These are phyloP conservation scores for Russula sp. DNA, from an alignment of 768 basidiomycete genomes.

Conservation along the genomic window DNA sequence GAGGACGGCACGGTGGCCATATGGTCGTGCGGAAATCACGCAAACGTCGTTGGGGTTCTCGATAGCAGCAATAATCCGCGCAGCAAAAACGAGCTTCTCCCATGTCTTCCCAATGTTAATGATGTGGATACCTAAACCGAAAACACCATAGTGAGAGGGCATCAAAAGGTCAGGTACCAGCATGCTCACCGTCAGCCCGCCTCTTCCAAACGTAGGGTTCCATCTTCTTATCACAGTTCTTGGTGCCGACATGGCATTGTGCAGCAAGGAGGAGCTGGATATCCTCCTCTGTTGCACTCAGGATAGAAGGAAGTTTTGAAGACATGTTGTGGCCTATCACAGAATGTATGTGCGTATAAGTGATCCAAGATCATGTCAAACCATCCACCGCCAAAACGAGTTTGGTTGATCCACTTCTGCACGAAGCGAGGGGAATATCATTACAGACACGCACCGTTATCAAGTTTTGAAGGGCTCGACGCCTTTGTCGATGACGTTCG, in stretches of 20 bases:
- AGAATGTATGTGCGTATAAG: conserved; percentile 38
- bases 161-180: neutral
- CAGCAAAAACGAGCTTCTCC: conserved; percentile 98
- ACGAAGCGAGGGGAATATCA: conserved; percentile 22
- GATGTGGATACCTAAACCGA: conserved; percentile 79
- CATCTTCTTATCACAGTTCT: conserved; percentile 99
- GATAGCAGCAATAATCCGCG: conserved; percentile 94
- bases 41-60: conserved; percentile 98
- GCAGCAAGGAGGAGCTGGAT: conserved; percentile 93
- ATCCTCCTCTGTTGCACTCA: conserved; percentile 96
- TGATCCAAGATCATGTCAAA: conserved; percentile 36
- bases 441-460: conserved; percentile 42
- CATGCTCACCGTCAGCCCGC: conserved; percentile 83
- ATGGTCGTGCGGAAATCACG: conserved; percentile 97
- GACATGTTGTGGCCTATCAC: conserved; percentile 48
- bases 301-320: conserved; percentile 91
- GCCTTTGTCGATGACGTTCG: conserved; percentile 44
- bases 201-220: conserved; percentile 97
- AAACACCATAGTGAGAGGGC: conserved; percentile 19
- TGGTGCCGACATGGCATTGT: conserved; percentile 94
- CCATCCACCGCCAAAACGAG: conserved; percentile 40
- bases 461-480: conserved; percentile 39
- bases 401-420: conserved; percentile 35
- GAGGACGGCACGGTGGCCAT: conserved; percentile 98
- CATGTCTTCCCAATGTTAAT: conserved; percentile 99